A percentile compares a stretch with the other conserved stretches of the same genome.
Conservation (phyloP, 208 protist species). For the Crithidia acanthocephali region DNA sequence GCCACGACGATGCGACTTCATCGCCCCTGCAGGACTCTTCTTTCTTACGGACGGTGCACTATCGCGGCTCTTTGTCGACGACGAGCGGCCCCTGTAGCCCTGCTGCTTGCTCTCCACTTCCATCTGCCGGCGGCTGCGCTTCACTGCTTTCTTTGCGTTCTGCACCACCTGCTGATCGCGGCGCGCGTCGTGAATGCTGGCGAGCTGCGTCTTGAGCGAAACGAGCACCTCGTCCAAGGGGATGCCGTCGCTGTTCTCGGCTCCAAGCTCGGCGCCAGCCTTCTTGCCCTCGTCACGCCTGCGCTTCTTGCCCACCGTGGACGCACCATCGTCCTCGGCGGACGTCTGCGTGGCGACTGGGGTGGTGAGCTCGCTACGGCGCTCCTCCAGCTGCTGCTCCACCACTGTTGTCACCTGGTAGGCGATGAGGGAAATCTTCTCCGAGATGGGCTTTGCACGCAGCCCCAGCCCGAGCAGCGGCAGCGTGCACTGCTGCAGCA, state of each 20-base stretch:
- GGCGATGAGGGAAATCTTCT: slow-evolving; percentile 60
- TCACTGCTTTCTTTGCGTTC: slow-evolving; percentile 38
- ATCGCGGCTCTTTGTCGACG: slow-evolving; percentile 3
- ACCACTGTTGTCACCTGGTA: slow-evolving; percentile 61
- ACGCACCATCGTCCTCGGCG: not conserved
- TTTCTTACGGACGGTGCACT: not conserved
- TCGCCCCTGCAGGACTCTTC: not conserved
- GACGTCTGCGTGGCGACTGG: not conserved
- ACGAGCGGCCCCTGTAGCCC: not conserved
- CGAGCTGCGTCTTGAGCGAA: slow-evolving; percentile 36
- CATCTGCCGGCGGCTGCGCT: slow-evolving; percentile 50
- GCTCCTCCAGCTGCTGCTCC: slow-evolving; percentile 77
- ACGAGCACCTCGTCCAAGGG: slow-evolving; percentile 42
- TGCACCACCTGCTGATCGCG: slow-evolving; percentile 37
- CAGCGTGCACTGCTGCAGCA: slow-evolving; percentile 37
- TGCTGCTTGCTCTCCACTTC: slow-evolving; percentile 27
- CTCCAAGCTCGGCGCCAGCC: not conserved
- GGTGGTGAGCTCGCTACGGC: slow-evolving; percentile 39
- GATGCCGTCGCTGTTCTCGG: slow-evolving; percentile 6
- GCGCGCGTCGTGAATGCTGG: slow-evolving; percentile 32
- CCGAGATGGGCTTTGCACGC: slow-evolving; percentile 48
- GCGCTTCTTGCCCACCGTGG: slow-evolving; percentile 25
- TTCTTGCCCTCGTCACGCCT: slow-evolving; percentile 2
- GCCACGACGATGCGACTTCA: slow-evolving; percentile 1
- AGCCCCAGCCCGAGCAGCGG: slow-evolving; percentile 61